Evolutionary conservation across 768 basidiomycete genomes (phyloP).

Genomic region (Pulveroboletus sp.): DNA sequence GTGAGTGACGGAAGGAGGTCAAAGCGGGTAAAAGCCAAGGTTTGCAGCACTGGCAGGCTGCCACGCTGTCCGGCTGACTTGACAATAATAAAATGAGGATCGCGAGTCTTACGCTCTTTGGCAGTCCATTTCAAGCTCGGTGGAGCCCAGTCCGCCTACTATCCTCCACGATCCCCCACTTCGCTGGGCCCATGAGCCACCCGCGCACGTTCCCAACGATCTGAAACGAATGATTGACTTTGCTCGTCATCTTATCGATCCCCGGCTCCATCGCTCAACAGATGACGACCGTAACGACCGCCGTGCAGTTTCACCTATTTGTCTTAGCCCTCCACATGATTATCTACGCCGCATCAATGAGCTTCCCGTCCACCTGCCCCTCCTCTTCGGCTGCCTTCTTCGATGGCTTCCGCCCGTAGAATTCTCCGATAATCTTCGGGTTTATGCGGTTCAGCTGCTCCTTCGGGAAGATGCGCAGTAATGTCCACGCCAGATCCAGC

Average conservation of each 20-base stretch:
- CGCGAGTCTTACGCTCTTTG: constrained; percentile 23
- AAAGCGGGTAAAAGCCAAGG: constrained; percentile 20
- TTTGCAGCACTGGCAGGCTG: constrained; percentile 25
- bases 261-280: neutral
- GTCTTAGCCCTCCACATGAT: constrained; percentile 6
- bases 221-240: constrained; percentile 8
- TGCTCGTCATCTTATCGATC: constrained; percentile 21
- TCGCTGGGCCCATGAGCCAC: too few species aligned
- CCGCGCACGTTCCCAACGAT: neutral
- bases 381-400: constrained; percentile 55
- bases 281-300: neutral
- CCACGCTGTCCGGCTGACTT: constrained; percentile 28
- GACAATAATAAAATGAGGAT: constrained; percentile 17
- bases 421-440: constrained; percentile 93
- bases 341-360: constrained; percentile 60
- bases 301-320: too few species aligned
- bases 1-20: constrained; percentile 20
- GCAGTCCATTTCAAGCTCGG: constrained; percentile 14
- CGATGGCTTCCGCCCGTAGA: constrained; percentile 78
- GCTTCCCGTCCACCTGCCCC: constrained; percentile 35
- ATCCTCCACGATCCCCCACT: neutral
- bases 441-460: constrained; percentile 97
- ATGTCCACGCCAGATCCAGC: constrained; percentile 93
- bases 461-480: constrained; percentile 97
- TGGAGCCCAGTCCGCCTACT: constrained; percentile 2